Evolutionary conservation across 129 eudicot genomes (phyloP), one percentile per base, ranked within the genome.

Genomic region (Dittrichia graveolens): DNA sequence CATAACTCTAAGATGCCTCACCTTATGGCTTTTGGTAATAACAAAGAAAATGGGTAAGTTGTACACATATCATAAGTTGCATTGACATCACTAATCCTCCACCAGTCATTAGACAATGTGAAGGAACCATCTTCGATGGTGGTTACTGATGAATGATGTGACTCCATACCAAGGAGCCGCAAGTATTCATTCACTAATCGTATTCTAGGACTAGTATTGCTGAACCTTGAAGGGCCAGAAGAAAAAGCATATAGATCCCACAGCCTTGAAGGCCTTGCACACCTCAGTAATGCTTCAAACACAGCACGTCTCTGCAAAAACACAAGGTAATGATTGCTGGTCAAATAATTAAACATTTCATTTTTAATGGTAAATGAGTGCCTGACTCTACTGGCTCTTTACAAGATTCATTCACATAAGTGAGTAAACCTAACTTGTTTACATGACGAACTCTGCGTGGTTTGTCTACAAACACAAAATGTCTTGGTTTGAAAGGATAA

Each of bases 161-260:
- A 81, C 15, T 79, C 77, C 78, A 84, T 56, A 69, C 99, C 99
- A 71, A 95, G 91, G 65, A 95, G 99, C 61, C 99, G 85, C 62
- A 68, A 83, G 84, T 95, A 90, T 83, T 95, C 99, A 75, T 88
- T 84, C 71, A 95, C 64, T 73, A 95, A 70, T 65, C 99, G 91
- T 63, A 81, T 84, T 82, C 82, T 88, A 67, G 99, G 99, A 62
- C 71, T 85, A 61, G 82, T 80, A 73, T 85, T 85, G 67, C 76
- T 65, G 80, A 71, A 86, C 78, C 85, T 86, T 50, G 94, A 86
- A 49, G 97, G 87, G 53, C 97, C 91, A 58, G 85, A 78, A 65
- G 86, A 79, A 79, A 95, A 90, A 48, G 96, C 86, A 75, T 90
- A 95, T 55, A 95, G 81, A 86, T 95, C 99, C 99, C 96, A 95